Base-by-base conservation (phyloP, 306 rosid genomes). In the Elaeagnus macrophylla region DNA sequence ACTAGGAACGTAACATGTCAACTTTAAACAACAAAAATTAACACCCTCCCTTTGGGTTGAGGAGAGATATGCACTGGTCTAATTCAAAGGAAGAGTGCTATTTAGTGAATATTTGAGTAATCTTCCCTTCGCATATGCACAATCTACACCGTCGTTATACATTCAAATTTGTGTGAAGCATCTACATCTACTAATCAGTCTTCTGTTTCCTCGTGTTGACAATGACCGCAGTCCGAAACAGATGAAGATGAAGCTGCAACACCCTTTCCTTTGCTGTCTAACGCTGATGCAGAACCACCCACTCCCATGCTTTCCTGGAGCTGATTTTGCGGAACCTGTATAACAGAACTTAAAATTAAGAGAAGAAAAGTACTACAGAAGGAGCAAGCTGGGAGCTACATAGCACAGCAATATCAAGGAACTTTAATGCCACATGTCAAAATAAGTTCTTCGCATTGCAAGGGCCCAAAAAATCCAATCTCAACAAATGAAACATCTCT, bases 271-370 rank as follows among this genome's bases (percentile, higher is more conserved):
- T 76, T 80, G 71, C 59, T 64, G 72, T 70, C 86, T 46, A 63
- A 50, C 38, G 71, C 42, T 13, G 82, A 43, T 43, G 67, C 6
- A 35, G 78, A 48, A 2, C 57, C 54, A 9, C n/a, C n/a, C n/a
- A 3, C 62, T 46, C 66, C 72, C 14, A 32, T 59, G 64, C 64
- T 67, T 67, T 56, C 73, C 16, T 71, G 79, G 48, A 80, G 75
- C 66, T 87, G 88, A 57, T 73, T 74, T 73, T 84, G 83, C 64
- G 84, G 72, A 50, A 58, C 59, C 99, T 84, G 79, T 65, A 35
- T 39, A 32, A 41, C 8, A 19, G 49, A 57, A 54, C 3, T 17
- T 14, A 54, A 42, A 52, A 15, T 13, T 3, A 9, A 46, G 44
- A 5, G 36, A 37, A 2, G 35, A 13, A 45, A 12, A 41, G 45